phyloP scores from a whole-genome alignment of 192 early-diverging fungal genomes.

The Coemansia sp. region DNA sequence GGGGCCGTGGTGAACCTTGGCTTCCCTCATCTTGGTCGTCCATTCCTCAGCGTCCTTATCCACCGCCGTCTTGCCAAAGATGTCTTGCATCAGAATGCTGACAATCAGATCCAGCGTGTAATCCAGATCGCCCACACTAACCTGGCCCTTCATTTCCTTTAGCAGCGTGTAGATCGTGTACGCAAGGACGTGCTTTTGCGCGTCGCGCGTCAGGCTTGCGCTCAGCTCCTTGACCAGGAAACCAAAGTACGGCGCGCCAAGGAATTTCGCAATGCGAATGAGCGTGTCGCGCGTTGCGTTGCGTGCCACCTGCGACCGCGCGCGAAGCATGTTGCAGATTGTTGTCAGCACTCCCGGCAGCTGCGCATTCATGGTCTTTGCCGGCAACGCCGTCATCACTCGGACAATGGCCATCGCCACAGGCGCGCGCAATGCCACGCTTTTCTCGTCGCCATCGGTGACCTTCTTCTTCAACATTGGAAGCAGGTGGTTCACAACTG shows the following conservation, averaged over 20 bases:
- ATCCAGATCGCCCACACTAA: slow-evolving; percentile 74
- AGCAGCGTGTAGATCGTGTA: slow-evolving; percentile 87
- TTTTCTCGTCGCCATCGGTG: slow-evolving; percentile 70
- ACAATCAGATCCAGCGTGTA: slow-evolving; percentile 71
- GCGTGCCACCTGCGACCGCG: slow-evolving; percentile 75
- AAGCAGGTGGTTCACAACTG: slow-evolving; percentile 72
- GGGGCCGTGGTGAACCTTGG: slow-evolving; percentile 77
- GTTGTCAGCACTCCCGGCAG: slow-evolving; percentile 85
- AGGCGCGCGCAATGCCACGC: slow-evolving; percentile 77
- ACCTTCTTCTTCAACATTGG: slow-evolving; percentile 81
- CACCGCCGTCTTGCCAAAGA: slow-evolving; percentile 86
- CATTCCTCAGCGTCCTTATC: slow-evolving; percentile 92
- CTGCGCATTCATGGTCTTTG: slow-evolving; percentile 69
- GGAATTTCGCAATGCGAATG: slow-evolving; percentile 77
- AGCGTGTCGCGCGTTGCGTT: slow-evolving; percentile 85
- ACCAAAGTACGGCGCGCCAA: slow-evolving; percentile 80
- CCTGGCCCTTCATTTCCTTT: slow-evolving; percentile 59
- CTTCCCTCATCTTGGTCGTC: slow-evolving; percentile 86
- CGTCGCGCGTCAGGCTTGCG: slow-evolving; percentile 75
- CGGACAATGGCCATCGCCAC: slow-evolving; percentile 83
- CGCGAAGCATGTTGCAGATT: slow-evolving; percentile 83
- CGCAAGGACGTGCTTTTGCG: slow-evolving; percentile 92
- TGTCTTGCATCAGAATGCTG: slow-evolving; percentile 77
- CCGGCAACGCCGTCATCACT: slow-evolving; percentile 79
- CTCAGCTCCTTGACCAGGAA: slow-evolving; percentile 88